Evolutionary conservation across 345 rosid species (phyloP), one percentile per base, ranked within the genome.

Genomic region (Durio zibethinus): DNA sequence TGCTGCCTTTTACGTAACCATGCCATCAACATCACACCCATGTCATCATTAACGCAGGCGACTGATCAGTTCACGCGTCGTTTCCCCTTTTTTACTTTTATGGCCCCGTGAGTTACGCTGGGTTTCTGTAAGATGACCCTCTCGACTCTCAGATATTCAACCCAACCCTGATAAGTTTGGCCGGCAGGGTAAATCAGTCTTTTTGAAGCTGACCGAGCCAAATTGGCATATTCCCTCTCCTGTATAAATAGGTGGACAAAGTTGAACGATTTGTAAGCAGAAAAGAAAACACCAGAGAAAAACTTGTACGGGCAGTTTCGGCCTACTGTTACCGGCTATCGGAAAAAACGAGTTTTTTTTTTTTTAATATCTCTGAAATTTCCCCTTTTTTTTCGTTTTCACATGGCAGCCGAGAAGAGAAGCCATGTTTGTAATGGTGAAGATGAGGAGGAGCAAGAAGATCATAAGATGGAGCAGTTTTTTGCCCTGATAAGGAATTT

Each of bases 381-480:
- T 0, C 21, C 56, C 8, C 15, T 11, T 0, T 33, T 40, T 25
- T 1, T 35, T 29, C 35, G 0, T 40, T 75, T 18, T 4, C 7
- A 29, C 11, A 85, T 86, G 86, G 80, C 53, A 16, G 68, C 53
- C 0, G 25, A 36, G 48, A 76, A 73, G 64, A 29, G 10, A 6
- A 59, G 7, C 6, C 25, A 16, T 10, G 47, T 25, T 42, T 1
- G n/a, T 43, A 64, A 54, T 64, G 60, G 16, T 1, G 82, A 40
- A 11, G 72, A 36, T 0, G 72, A 62, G 10, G 76, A 54, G 15
- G 59, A 33, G 8, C 78, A 77, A 29, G 85, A 84, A 0, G 75
- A 79, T 8, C 72, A 71, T 78, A 79, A 84, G 76, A 33, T 83
- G 73, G 74, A 77, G 67, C 66, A 69, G 67, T 77, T 77, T 42